These are phyloP conservation scores for Perkinsus olseni DNA, from an alignment of 169 alveolate species.

Conservation along the genomic window DNA sequence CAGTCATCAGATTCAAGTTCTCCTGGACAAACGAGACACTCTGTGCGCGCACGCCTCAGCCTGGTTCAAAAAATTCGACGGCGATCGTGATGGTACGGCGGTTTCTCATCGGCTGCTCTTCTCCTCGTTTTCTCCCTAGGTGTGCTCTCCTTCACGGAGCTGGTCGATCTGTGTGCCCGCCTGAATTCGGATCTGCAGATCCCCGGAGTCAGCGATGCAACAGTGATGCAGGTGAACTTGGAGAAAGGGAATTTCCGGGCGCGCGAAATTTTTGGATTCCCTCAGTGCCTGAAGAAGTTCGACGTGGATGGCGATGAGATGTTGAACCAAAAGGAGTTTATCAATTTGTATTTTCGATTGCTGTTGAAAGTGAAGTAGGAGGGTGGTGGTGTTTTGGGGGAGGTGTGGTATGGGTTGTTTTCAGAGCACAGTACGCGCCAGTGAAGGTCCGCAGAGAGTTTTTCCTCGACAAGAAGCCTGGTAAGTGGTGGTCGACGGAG, in stretches of 20 bases:
- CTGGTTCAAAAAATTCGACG: not conserved
- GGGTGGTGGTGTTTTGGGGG: too few species aligned
- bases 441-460: not conserved
- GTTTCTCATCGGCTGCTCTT: too few species aligned
- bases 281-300: not conserved
- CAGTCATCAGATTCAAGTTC: not conserved
- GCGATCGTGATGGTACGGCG: not conserved
- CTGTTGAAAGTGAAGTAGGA: not conserved
- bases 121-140: too few species aligned
- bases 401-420: not conserved
- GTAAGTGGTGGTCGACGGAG: too few species aligned
- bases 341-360: not conserved
- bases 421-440: not conserved
- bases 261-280: not conserved
- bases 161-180: not conserved
- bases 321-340: not conserved
- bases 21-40: not conserved
- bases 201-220: not conserved
- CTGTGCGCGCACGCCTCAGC: not conserved
- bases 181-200: not conserved
- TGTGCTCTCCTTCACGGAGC: not conserved
- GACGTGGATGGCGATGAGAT: not conserved
- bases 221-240: not conserved
- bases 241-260: not conserved
- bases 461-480: conserved; percentile 4